Base-by-base conservation (phyloP, 306 rosid genomes). In the Oxytropis ochrocephala region DNA sequence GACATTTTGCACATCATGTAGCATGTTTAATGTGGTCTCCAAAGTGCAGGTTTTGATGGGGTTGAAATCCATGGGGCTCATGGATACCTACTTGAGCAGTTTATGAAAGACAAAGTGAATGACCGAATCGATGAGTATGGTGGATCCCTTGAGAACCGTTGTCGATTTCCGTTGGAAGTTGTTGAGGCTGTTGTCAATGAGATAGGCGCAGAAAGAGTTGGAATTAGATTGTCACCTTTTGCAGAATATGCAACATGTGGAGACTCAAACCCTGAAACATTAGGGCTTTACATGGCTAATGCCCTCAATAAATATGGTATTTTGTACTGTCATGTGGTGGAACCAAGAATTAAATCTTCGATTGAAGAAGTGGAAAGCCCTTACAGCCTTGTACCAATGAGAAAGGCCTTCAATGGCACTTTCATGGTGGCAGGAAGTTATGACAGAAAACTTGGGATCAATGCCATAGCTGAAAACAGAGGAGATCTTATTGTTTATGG, bases 31-130 rank as follows among this genome's bases (percentile, higher is more conserved):
- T 62, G 44, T 36, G 60, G 18, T 64, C n/a, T n/a, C 50, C 8
- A 35, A 51, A 42, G 19, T 70, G 21, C 16, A 90, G 92, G 96
- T 70, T 91, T 88, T 72, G 92, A 88, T 74, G 97, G 95, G 43
- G 83, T 88, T 63, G 97, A 91, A 76, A 78, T 91, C 33, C 92
- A 91, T 32, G 90, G 83, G 6, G 95, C 85, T 21, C 71, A 86
- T 61, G 97, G 95, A 41, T 90, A 84, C 79, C 56, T 90, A 6
- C 58, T 84, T 9, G 90, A 88, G 4, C 89, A 91, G 46, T 91
- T 91, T 52, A 35, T 86, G 67, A 88, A 88, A 53, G 95, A 91
- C 19, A 2, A 75, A 58, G 83, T 81, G 33, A 91, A 88, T 47
- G 86, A 88, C 53, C 64, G 89, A 56, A 86, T 75, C 17, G 92